Evolutionary conservation across 768 basidiomycete species (phyloP).

Genomic region (Calocera viscosa): DNA sequence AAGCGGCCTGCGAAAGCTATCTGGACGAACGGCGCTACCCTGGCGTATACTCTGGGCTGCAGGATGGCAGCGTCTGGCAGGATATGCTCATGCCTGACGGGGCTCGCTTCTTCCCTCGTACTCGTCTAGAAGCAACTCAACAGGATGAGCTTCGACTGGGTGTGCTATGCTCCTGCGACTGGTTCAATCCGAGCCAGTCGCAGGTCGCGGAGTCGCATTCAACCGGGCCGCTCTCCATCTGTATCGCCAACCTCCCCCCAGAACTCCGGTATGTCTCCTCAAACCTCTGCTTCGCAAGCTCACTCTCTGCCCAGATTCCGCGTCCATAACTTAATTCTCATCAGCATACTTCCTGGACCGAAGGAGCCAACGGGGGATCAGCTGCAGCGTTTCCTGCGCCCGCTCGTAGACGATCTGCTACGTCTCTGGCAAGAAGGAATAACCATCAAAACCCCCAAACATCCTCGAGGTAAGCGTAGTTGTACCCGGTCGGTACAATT

Average conservation of each 20-base stretch:
- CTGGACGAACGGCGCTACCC: not conserved
- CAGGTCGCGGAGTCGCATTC: constrained; percentile 28
- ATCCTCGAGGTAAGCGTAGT: constrained; percentile 18
- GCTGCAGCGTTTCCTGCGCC: constrained; percentile 21
- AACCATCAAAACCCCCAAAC: constrained; percentile 9
- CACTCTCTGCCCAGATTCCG: not conserved
- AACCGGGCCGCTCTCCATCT: constrained; percentile 1
- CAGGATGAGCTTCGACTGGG: constrained; percentile 9
- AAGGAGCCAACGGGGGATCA: constrained; percentile 23
- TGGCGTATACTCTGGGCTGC: constrained; percentile 22
- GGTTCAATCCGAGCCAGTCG: constrained; percentile 6
- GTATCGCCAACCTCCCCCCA: constrained; percentile 9
- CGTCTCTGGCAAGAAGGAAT: constrained; percentile 23
- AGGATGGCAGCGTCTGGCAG: constrained; percentile 24
- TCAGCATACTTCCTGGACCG: constrained; percentile 23
- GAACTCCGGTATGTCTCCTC: not conserved
- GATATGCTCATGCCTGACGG: constrained; percentile 15
- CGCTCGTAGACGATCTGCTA: constrained; percentile 26
- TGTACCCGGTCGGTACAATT: not conserved
- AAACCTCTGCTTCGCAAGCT: constrained; percentile 20
- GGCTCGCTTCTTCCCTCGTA: not conserved
- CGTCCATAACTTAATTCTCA: constrained; percentile 18
- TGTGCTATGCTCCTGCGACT: not conserved
- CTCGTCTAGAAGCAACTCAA: not conserved
- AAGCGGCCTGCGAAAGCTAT: constrained; percentile 21